These are phyloP conservation scores for Dipodascus albidus DNA, from an alignment of 805 yeast genomes.

Conservation along the genomic window DNA sequence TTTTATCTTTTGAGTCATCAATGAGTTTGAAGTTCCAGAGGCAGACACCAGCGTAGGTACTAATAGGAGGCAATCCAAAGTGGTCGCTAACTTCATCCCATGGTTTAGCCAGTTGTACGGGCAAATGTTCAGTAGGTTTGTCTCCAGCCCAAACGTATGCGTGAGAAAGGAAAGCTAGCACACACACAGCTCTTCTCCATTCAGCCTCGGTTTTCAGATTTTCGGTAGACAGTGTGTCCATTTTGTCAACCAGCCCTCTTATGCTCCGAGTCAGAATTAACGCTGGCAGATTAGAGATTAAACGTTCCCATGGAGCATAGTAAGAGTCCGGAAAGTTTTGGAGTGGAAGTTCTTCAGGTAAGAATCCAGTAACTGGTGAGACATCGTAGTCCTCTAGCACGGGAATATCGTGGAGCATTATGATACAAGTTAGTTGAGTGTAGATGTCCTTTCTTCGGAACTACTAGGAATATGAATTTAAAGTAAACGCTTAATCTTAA, in stretches of 20 bases:
- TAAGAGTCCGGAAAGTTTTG: slow-evolving; percentile 46
- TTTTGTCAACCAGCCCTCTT: slow-evolving; percentile 47
- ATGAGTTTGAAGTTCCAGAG: slow-evolving; percentile 78
- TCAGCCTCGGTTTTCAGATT: slow-evolving; percentile 37
- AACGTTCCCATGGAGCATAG: slow-evolving; percentile 66
- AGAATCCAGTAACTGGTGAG: slow-evolving; percentile 61
- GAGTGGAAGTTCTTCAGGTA: slow-evolving; percentile 61
- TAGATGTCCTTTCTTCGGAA: too few species aligned
- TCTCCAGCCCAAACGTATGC: slow-evolving; percentile 80
- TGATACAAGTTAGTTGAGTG: background rate
- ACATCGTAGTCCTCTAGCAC: slow-evolving; percentile 55
- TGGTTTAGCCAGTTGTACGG: slow-evolving; percentile 60
- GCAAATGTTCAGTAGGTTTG: slow-evolving; percentile 49
- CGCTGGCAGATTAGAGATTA: slow-evolving; percentile 59
- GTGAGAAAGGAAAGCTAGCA: slow-evolving; percentile 71
- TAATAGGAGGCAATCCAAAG: slow-evolving; percentile 72
- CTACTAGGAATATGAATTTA: too few species aligned
- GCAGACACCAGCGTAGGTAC: slow-evolving; percentile 78
- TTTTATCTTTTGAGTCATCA: slow-evolving; percentile 28
- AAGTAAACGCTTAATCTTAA: too few species aligned
- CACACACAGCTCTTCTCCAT: slow-evolving; percentile 68
- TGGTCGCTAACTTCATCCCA: slow-evolving; percentile 44
- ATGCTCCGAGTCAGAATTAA: slow-evolving; percentile 55
- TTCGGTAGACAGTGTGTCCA: slow-evolving; percentile 46
- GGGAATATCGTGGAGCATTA: slow-evolving; percentile 32